These are phyloP conservation scores for Solanum megistacrolobum DNA, from an alignment of 257 asterid genomes.

Conservation along the genomic window DNA sequence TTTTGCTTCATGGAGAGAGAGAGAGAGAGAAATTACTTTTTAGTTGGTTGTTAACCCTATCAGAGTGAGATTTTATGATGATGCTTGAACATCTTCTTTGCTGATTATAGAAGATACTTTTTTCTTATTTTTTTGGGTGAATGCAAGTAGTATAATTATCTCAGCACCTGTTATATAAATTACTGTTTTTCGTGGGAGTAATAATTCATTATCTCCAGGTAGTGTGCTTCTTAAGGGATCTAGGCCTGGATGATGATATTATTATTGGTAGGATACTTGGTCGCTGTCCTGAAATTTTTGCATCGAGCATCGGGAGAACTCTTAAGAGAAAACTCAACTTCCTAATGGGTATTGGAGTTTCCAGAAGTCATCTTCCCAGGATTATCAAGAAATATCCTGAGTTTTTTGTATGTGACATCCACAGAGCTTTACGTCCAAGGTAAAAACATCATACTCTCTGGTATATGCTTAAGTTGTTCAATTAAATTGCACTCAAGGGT, in stretches of 20 bases:
- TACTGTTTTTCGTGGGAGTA: not conserved
- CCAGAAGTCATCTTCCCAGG: slow-evolving; percentile 52
- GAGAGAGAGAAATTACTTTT: not conserved
- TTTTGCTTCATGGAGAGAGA: not conserved
- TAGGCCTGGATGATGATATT: slow-evolving; percentile 66
- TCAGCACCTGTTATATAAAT: not conserved
- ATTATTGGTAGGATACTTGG: slow-evolving; percentile 46
- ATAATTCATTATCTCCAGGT: slow-evolving; percentile 33
- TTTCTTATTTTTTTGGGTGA: not conserved
- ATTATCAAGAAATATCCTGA: slow-evolving; percentile 87
- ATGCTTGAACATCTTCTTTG: not conserved
- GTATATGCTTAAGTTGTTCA: not conserved
- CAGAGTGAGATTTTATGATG: not conserved
- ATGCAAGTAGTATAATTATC: not conserved
- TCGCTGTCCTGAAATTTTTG: slow-evolving; percentile 90
- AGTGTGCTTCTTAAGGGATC: slow-evolving; percentile 56
- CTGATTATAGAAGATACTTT: not conserved
- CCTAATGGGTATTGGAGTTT: slow-evolving; percentile 51
- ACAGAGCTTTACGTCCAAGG: slow-evolving; percentile 80
- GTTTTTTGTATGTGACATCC: slow-evolving; percentile 65
- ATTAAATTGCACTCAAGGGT: not conserved
- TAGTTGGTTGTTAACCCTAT: not conserved
- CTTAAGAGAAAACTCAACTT: slow-evolving; percentile 63
- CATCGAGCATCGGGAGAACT: slow-evolving; percentile 52
- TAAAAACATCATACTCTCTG: slow-evolving; percentile 15